Base-by-base conservation (phyloP, 192 early-diverging fungal genomes). In the Diversispora epigaea region DNA sequence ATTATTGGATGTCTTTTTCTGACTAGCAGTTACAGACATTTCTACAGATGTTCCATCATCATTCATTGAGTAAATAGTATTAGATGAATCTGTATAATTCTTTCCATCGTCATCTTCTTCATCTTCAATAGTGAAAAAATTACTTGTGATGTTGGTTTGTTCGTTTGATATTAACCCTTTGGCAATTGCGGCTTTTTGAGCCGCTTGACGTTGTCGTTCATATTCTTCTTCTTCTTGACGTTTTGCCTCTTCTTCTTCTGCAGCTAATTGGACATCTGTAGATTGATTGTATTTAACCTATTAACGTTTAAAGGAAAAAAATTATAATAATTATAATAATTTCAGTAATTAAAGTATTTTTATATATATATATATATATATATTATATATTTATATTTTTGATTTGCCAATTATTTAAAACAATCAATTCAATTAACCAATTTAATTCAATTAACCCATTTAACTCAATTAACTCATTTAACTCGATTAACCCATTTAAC, bases 221-320 rank as follows among this genome's bases (percentile, higher is more conserved):
- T 62, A 62, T n/a, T 73, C 71, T 47, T 49, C 56, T 19, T 73
- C 71, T 47, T 73, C 71, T 15, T 22, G 15, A 39, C 56, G 57
- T 8, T 58, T n/a, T 15, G 58, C 44, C 17, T 73, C 57, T 19
- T 73, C 71, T 62, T 73, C 71, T 73, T 73, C 71, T 0, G 71
- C 71, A 3, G 44, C 60, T 47, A 73, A 21, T 50, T 61, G 71
- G 0, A 17, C 71, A 19, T 73, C 71, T 4, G 45, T 52, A 1
- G 5, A 17, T 43, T 55, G 71, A 63, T 63, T 17, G n/a, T 11
- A 39, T 73, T 73, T 73, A 5, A 15, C 4, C 71, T 73, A 39
- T 32, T 32, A 32, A 32, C 2, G 25, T 32, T 32, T 32, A 32
- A 32, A n/a, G n/a, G n/a, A n/a, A n/a, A 32, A 32, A 32, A 32